phyloP scores from a whole-genome alignment of 2,329 filamentous ascomycete species.

The Chalara sp. region DNA sequence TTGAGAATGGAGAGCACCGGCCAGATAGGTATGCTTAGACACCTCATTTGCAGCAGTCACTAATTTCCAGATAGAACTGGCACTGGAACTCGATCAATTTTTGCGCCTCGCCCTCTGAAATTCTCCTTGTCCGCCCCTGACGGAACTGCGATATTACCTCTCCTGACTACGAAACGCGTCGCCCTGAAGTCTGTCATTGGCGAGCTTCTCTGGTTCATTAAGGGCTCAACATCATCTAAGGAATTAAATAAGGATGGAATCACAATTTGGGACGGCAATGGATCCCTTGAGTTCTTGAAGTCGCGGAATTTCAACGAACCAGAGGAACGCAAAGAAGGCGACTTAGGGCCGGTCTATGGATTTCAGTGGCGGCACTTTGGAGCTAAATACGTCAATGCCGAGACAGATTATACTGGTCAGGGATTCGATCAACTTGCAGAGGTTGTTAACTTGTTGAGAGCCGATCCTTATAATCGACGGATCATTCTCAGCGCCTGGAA shows the following conservation, averaged over 20 bases:
- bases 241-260: slow-evolving; percentile 73
- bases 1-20: slow-evolving; percentile 76
- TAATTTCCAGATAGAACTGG: too few species aligned
- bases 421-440: slow-evolving; percentile 91
- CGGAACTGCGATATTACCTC: slow-evolving; percentile 65
- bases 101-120: slow-evolving; percentile 78
- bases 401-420: too few species aligned
- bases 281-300: too few species aligned
- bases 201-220: slow-evolving; percentile 94
- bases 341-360: slow-evolving; percentile 92
- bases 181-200: slow-evolving; percentile 84
- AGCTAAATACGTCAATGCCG: slow-evolving; percentile 92
- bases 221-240: slow-evolving; percentile 72
- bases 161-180: slow-evolving; percentile 95
- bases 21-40: slow-evolving; percentile 87
- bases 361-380: slow-evolving; percentile 99
- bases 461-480: slow-evolving; percentile 79
- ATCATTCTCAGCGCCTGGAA: slow-evolving; percentile 95
- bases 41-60: too few species aligned
- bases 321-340: slow-evolving; percentile 73
- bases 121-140: slow-evolving; percentile 66
- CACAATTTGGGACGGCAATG: slow-evolving; percentile 98
- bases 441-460: slow-evolving; percentile 78
- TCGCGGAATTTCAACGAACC: slow-evolving; percentile 77
- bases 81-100: slow-evolving; percentile 85